Conservation (phyloP, 257 asterid genomes). For the Cynanchum wilfordii region DNA sequence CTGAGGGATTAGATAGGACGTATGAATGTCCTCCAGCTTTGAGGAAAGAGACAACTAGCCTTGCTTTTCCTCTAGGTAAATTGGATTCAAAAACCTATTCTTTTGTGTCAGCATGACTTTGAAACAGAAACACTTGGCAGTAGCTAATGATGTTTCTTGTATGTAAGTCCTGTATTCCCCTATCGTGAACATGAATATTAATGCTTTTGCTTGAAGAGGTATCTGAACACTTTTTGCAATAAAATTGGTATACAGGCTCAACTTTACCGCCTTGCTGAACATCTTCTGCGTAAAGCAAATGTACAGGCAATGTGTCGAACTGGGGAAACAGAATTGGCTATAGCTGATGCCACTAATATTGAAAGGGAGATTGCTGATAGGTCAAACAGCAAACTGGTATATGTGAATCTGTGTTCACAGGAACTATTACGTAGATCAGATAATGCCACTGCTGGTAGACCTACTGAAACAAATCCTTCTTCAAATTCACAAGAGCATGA, state of each 20-base stretch:
- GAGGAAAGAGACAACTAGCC: background rate
- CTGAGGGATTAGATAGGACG: background rate
- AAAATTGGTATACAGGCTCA: conserved; percentile 53
- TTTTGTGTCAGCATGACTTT: background rate
- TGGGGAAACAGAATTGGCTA: conserved; percentile 94
- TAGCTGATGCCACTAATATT: conserved; percentile 90
- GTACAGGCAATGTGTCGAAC: conserved; percentile 42
- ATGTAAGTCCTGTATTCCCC: background rate
- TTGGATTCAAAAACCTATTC: background rate
- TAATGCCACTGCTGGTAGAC: conserved; percentile 22
- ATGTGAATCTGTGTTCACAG: conserved; percentile 82
- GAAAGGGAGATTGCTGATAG: conserved; percentile 79
- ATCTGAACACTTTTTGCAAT: background rate
- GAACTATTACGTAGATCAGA: conserved; percentile 68
- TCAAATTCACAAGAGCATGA: conserved; percentile 32
- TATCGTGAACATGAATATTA: background rate
- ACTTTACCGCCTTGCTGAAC: conserved; percentile 88
- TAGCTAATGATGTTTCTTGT: background rate
- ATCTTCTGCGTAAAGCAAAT: conserved; percentile 71
- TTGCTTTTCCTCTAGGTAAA: background rate
- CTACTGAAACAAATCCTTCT: conserved; percentile 35
- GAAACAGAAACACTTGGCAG: background rate
- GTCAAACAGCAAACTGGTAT: conserved; percentile 91
- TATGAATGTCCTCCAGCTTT: background rate
- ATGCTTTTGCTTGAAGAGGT: background rate